Conservation (phyloP, 352 stramenopile genomes). For the Globisporangium nodosum region DNA sequence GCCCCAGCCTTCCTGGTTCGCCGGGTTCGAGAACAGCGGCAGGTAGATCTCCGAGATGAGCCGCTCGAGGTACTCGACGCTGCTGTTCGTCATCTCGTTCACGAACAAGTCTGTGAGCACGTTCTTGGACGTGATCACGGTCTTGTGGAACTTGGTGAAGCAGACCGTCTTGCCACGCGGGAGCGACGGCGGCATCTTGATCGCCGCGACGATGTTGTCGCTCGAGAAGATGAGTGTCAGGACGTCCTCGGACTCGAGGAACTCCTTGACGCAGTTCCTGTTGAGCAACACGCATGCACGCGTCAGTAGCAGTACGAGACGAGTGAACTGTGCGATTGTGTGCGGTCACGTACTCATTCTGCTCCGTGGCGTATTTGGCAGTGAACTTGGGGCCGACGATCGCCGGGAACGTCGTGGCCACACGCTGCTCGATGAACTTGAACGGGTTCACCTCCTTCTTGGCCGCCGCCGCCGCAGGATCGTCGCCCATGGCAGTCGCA, state of each 20-base stretch:
- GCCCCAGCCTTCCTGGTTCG: conserved; percentile 95
- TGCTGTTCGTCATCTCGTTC: conserved; percentile 83
- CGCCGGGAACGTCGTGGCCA: conserved; percentile 58
- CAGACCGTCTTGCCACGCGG: conserved; percentile 87
- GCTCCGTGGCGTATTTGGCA: conserved; percentile 76
- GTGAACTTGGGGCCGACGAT: conserved; percentile 69
- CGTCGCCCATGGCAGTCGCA: conserved; percentile 33
- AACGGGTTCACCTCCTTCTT: conserved; percentile 73
- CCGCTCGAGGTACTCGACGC: conserved; percentile 94
- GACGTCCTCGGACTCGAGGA: conserved; percentile 83
- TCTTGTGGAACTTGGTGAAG: conserved; percentile 90
- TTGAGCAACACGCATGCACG: not conserved
- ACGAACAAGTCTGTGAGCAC: conserved; percentile 85
- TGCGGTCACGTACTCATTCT: conserved; percentile 57
- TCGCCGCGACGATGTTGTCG: conserved; percentile 76
- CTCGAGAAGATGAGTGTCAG: conserved; percentile 88
- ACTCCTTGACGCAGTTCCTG: conserved; percentile 81
- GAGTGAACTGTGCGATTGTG: not conserved
- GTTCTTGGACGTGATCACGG: conserved; percentile 72
- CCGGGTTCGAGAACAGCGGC: conserved; percentile 92
- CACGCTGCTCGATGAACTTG: conserved; percentile 82
- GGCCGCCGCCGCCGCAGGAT: conserved; percentile 21
- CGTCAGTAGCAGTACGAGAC: not conserved
- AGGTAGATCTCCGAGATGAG: conserved; percentile 94
- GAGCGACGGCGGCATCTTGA: conserved; percentile 86